phyloP scores from a whole-genome alignment of 2,329 filamentous ascomycete genomes.

The Alternaria metachromatica region DNA sequence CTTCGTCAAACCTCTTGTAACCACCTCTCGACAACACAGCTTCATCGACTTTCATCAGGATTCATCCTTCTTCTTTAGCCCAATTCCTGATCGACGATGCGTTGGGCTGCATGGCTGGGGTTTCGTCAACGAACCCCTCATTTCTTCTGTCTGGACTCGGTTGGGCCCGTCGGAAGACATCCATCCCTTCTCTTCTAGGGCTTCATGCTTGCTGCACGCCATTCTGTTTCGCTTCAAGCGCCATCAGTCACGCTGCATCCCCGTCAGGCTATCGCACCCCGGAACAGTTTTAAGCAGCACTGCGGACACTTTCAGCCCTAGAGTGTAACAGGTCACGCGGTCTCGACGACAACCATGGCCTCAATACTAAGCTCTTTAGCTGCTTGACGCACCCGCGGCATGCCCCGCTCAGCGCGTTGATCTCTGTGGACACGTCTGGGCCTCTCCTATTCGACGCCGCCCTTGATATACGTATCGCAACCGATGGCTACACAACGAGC shows the following conservation, averaged over 20 bases:
- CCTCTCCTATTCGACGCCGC: conserved; percentile 25
- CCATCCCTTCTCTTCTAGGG: conserved; percentile 31
- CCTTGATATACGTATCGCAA: conserved; percentile 13
- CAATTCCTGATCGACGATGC: conserved; percentile 27
- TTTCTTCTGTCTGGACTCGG: conserved; percentile 35
- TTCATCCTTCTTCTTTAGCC: conserved; percentile 15
- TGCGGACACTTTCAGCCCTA: conserved; percentile 23
- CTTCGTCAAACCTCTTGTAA: conserved; percentile 36
- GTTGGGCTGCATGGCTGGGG: conserved; percentile 22
- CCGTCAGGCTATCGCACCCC: conserved; percentile 30
- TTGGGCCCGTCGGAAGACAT: conserved; percentile 29
- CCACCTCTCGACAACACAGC: conserved; percentile 32
- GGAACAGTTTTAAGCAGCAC: conserved; percentile 24
- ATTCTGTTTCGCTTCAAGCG: conserved; percentile 46
- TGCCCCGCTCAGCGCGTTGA: conserved; percentile 18
- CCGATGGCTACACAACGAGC: conserved; percentile 18
- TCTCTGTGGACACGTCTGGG: conserved; percentile 28
- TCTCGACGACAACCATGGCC: conserved; percentile 28
- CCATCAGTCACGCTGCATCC: conserved; percentile 32
- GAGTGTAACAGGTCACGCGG: conserved; percentile 42
- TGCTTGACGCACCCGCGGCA: conserved; percentile 20
- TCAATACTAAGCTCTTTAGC: conserved; percentile 28
- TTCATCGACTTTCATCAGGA: conserved; percentile 28
- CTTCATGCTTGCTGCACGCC: conserved; percentile 45
- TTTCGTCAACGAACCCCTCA: conserved; percentile 34